Conservation (phyloP, 2,329 filamentous ascomycete species). For the Mollisiaceae sp. region DNA sequence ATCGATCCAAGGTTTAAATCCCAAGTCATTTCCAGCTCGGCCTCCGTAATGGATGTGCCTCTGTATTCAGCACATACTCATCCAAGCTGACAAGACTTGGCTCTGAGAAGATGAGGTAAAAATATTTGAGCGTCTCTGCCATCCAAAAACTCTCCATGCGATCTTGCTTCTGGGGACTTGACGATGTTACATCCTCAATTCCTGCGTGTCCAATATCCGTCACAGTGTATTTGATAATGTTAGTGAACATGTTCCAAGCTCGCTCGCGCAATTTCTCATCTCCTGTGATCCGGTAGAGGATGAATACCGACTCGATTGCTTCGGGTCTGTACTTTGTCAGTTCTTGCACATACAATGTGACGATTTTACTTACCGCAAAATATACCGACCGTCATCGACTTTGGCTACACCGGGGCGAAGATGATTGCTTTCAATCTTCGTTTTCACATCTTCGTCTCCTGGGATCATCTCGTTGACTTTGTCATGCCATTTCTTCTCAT, state of each 20-base stretch:
- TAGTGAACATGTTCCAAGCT: slow-evolving; percentile 54
- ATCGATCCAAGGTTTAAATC: not conserved
- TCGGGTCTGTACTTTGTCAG: slow-evolving; percentile 52
- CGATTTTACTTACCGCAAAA: slow-evolving; percentile 28
- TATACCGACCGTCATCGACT: slow-evolving; percentile 23
- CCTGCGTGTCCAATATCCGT: slow-evolving; percentile 50
- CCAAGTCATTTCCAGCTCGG: not conserved
- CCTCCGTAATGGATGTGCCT: slow-evolving; percentile 35
- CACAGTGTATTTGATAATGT: slow-evolving; percentile 48
- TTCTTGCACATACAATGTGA: slow-evolving; percentile 20
- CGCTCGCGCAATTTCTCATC: slow-evolving; percentile 45
- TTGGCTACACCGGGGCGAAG: slow-evolving; percentile 25
- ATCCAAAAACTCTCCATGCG: slow-evolving; percentile 66
- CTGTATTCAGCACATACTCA: slow-evolving; percentile 56
- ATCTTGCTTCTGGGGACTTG: slow-evolving; percentile 47
- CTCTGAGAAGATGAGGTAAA: slow-evolving; percentile 56
- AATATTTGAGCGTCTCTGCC: slow-evolving; percentile 69
- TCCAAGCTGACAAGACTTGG: slow-evolving; percentile 62
- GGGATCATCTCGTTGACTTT: slow-evolving; percentile 14
- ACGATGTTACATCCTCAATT: slow-evolving; percentile 46
- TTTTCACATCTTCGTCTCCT: slow-evolving; percentile 11
- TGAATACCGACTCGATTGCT: slow-evolving; percentile 70
- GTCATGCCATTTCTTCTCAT: slow-evolving; percentile 34
- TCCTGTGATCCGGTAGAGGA: slow-evolving; percentile 51
- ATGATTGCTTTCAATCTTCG: slow-evolving; percentile 19